Base-by-base conservation (phyloP, 1,139 yeast genomes). In the Magnusiomyces tetraspermus region DNA sequence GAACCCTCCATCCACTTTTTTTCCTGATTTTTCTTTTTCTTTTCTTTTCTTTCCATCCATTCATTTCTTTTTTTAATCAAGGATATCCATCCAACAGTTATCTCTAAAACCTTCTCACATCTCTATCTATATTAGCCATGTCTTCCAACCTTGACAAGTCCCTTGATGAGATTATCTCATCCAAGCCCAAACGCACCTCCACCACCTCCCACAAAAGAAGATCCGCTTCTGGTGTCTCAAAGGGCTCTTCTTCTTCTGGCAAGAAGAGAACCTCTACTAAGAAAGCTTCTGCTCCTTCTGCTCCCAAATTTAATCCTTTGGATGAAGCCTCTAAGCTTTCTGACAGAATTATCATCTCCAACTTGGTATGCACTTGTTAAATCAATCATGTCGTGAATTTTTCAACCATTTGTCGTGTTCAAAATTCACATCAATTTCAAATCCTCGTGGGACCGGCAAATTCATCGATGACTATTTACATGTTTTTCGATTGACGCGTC, bases 151-250 rank as follows among this genome's bases (percentile, higher is more conserved):
- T 92, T 73, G 97, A 92, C 75, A 85, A 87, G 75, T 88, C 97
- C 53, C 82, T 92, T 67, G 98, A 92, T 75, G 97, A 90, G 65
- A 92, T 92, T 69, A 87, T 92, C 69, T 78, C 95, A 58, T 73
- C 87, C 59, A 75, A 72, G 70, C 79, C 77, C 65, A 71, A 71
- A 63, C 71, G 71, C 21, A 56, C 57, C 33, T 54, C 60, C 30
- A 52, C 59, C 30, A 28, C 33, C 11, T 54, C 54, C 15, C 53
- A 52, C 17, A 51, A 54, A 33, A 54, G 49, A 19, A 52, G 55
- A 17, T 49, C 54, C 11, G 60, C 58, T n/a, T 57, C 62, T 41
- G 64, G 62, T 51, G 60, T 65, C 49, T 60, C 63, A 57, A 71
- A 66, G 66, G 64, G 65, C 49, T 63, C 64, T 55, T 62, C 69